phyloP scores from a whole-genome alignment of 768 basidiomycete genomes.

The Grammothele lineata region DNA sequence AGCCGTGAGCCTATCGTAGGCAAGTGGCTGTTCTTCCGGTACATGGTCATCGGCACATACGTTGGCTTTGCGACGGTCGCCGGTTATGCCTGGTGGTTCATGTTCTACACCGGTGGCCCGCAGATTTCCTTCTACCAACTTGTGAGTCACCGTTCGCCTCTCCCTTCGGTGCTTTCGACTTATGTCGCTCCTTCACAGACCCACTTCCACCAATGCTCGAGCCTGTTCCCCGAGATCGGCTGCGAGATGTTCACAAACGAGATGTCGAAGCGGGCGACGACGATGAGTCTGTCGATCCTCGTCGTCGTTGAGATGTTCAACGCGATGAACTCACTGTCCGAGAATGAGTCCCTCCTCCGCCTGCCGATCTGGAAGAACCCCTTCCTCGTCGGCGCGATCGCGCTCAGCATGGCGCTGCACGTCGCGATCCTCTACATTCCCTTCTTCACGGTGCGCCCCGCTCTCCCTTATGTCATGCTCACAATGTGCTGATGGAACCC shows the following conservation, averaged over 20 bases:
- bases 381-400: constrained; percentile 85
- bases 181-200: constrained; percentile 48
- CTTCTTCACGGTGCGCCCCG: constrained; percentile 78
- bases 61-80: constrained; percentile 95
- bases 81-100: constrained; percentile 99
- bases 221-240: constrained; percentile 83
- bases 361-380: constrained; percentile 94
- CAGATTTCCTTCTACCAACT: constrained; percentile 92
- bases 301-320: constrained; percentile 98
- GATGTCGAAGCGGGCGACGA: constrained; percentile 85
- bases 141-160: constrained; percentile 43
- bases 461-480: background rate
- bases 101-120: constrained; percentile 85
- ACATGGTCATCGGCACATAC: constrained; percentile 89
- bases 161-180: background rate
- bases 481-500: background rate
- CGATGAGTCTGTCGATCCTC: constrained; percentile 93
- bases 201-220: constrained; percentile 90
- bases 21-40: constrained; percentile 94
- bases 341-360: constrained; percentile 88
- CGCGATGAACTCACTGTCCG: constrained; percentile 96
- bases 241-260: constrained; percentile 94
- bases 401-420: constrained; percentile 89
- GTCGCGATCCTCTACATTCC: constrained; percentile 96
- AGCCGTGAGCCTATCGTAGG: constrained; percentile 89